Percentiles rank a stretch among this genome's conserved stretches.
These are phyloP conservation scores for Alternaria consortialis DNA, from an alignment of 2,329 filamentous ascomycete species.

Conservation along the genomic window DNA sequence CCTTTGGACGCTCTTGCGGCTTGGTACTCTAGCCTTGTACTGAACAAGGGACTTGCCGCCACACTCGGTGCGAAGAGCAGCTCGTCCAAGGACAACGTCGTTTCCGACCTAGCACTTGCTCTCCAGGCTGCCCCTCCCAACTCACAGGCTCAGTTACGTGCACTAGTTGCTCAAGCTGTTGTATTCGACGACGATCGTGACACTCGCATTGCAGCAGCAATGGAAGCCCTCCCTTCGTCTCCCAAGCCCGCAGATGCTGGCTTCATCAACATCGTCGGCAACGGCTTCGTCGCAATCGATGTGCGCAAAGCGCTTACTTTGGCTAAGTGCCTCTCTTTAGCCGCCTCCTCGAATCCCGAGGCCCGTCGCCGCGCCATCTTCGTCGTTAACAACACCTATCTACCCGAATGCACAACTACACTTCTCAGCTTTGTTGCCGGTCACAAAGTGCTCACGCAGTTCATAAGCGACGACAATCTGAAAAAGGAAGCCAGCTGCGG, in stretches of 20 bases:
- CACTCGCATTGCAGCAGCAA: conserved; percentile 61
- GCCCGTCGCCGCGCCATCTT: conserved; percentile 52
- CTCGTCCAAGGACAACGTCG: conserved; percentile 54
- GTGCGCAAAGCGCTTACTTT: conserved; percentile 66
- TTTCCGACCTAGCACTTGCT: conserved; percentile 71
- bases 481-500: conserved; percentile 48
- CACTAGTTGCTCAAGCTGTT: conserved; percentile 67
- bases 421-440: conserved; percentile 58
- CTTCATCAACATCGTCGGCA: conserved; percentile 60
- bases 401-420: conserved; percentile 53
- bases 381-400: conserved; percentile 52
- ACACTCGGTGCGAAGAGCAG: conserved; percentile 67
- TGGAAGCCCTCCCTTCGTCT: conserved; percentile 60
- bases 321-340: conserved; percentile 66
- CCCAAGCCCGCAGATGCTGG: conserved; percentile 47
- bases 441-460: conserved; percentile 52
- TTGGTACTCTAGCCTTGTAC: conserved; percentile 82
- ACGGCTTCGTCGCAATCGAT: conserved; percentile 65
- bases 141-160: conserved; percentile 71
- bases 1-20: conserved; percentile 90
- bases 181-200: conserved; percentile 64
- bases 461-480: conserved; percentile 46
- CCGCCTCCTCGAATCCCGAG: conserved; percentile 49
- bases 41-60: conserved; percentile 74
- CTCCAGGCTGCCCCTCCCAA: conserved; percentile 78